Conservation (phyloP, 2,329 filamentous ascomycete species). For the Verticillium longisporum region DNA sequence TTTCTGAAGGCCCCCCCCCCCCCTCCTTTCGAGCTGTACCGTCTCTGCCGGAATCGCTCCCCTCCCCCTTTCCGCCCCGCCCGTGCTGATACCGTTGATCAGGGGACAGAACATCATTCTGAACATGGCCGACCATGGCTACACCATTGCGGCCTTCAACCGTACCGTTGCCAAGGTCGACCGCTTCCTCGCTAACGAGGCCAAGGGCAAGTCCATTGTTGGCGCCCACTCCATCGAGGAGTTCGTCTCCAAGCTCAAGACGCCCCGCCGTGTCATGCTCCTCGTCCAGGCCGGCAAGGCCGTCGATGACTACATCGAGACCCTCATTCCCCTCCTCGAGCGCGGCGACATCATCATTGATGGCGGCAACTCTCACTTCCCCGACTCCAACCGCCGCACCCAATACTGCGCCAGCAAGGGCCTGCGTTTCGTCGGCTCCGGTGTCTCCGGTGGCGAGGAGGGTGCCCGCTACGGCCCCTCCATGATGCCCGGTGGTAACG, state of each 20-base stretch:
- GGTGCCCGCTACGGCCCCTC: constrained; percentile 96
- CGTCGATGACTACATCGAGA: constrained; percentile 98
- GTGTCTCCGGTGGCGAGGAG: constrained; percentile 99
- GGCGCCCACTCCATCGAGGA: constrained; percentile 92
- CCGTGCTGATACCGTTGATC: constrained; percentile 9
- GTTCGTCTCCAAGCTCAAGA: constrained; percentile 95
- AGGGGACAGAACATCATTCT: constrained; percentile 82
- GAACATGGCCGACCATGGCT: constrained; percentile 85
- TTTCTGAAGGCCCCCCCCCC: constrained; percentile 15
- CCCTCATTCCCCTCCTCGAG: constrained; percentile 76
- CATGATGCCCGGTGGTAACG: constrained; percentile 97
- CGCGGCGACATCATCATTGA: constrained; percentile 98
- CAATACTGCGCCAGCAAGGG: constrained; percentile 81
- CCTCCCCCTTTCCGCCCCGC: constrained; percentile 4
- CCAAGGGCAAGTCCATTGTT: constrained; percentile 91
- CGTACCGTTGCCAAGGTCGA: constrained; percentile 98
- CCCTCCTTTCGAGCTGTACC: constrained; percentile 7
- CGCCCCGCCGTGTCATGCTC: constrained; percentile 93
- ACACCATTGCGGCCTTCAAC: constrained; percentile 98
- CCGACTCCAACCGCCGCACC: constrained; percentile 96
- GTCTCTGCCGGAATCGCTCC: neutral
- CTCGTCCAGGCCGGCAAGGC: constrained; percentile 97
- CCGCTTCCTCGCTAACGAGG: constrained; percentile 83
- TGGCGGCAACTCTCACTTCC: constrained; percentile 98
- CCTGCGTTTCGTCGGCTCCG: constrained; percentile 90